Base-by-base conservation (phyloP, 768 basidiomycete genomes). In the Daedaleopsis sinensis region DNA sequence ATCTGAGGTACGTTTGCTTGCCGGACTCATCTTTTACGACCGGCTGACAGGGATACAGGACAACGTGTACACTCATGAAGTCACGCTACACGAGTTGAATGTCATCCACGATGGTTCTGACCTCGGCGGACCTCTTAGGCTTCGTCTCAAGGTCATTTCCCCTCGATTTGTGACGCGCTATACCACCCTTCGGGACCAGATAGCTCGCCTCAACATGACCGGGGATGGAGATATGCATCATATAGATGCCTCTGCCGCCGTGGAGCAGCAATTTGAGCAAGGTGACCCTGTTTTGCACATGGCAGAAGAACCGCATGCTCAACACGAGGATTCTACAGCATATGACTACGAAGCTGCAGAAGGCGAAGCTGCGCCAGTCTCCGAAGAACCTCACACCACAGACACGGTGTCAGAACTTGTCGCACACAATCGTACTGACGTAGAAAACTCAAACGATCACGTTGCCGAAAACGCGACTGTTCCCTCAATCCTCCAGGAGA, bases 141-240 rank as follows among this genome's bases (percentile, higher is more conserved):
- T 90, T 47, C 79, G 78, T 54, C 72, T 91, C 48, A 81, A 77
- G 52, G 67, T 77, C 10, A 66, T 72, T 35, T 63, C 72, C 0
- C 85, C 89, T 37, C 82, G 90, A 51, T 91, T 91, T 64, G 87
- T 89, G 44, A 73, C 80, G 32, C 86, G 86, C 50, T 91, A 87
- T 68, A 86, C 84, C 58, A 68, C 78, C 38, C 77, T 91, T 43
- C 87, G 87, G 69, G 84, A 85, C 38, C 80, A 87, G 61, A 74
- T 89, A 58, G 72, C 75, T 23, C 72, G 76, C 32, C 59, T 79
- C n/a, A 71, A 73, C 23, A n/a, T 76, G n/a, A 61, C 59, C 27
- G 63, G 59, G 23, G 59, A 55, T 7, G 72, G 65, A 18, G 67
- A 61, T n/a, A n/a, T n/a, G 59, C 24, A 10, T n/a, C 54, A 58